phyloP scores from a whole-genome alignment of 352 stramenopile species.

The Phytopythium mirpurense region DNA sequence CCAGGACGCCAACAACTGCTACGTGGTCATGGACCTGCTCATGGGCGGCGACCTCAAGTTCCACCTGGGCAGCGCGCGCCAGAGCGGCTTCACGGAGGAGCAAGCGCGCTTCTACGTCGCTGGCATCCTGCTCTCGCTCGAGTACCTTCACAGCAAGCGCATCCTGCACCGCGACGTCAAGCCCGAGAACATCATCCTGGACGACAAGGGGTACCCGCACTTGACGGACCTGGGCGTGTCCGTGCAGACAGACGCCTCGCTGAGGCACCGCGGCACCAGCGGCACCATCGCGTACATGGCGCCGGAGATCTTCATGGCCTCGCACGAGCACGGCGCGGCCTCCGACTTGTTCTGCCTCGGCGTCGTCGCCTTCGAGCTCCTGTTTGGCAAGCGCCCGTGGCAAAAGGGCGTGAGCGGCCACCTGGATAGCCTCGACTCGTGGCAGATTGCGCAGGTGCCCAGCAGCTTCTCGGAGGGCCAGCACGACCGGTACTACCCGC shows the following conservation, averaged over 20 bases:
- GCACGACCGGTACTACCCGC: slow-evolving; percentile 44
- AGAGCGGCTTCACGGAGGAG: slow-evolving; percentile 49
- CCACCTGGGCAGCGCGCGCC: slow-evolving; percentile 39
- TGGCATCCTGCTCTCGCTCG: slow-evolving; percentile 50
- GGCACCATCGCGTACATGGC: slow-evolving; percentile 71
- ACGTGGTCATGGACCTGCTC: slow-evolving; percentile 75
- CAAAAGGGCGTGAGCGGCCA: slow-evolving; percentile 20
- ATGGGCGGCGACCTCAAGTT: slow-evolving; percentile 72
- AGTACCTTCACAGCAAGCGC: slow-evolving; percentile 55
- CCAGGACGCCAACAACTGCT: slow-evolving; percentile 60
- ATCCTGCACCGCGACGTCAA: slow-evolving; percentile 85
- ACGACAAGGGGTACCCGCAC: slow-evolving; percentile 66
- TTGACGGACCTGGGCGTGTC: slow-evolving; percentile 75
- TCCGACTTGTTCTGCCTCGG: slow-evolving; percentile 67
- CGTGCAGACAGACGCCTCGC: slow-evolving; percentile 30
- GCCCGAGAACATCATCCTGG: slow-evolving; percentile 82
- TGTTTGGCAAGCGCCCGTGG: slow-evolving; percentile 46
- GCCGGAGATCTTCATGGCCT: slow-evolving; percentile 53
- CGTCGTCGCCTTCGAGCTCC: slow-evolving; percentile 47
- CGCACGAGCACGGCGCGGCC: slow-evolving; percentile 44
- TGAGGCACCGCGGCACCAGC: slow-evolving; percentile 49
- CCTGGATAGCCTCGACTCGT: slow-evolving; percentile 20
- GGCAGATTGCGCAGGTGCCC: background rate
- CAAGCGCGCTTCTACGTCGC: slow-evolving; percentile 59
- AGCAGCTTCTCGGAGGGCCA: slow-evolving; percentile 16